Percentiles rank a stretch among this genome's conserved stretches.
Conservation (phyloP, 305 asterid genomes). For the Rubia balearica region DNA sequence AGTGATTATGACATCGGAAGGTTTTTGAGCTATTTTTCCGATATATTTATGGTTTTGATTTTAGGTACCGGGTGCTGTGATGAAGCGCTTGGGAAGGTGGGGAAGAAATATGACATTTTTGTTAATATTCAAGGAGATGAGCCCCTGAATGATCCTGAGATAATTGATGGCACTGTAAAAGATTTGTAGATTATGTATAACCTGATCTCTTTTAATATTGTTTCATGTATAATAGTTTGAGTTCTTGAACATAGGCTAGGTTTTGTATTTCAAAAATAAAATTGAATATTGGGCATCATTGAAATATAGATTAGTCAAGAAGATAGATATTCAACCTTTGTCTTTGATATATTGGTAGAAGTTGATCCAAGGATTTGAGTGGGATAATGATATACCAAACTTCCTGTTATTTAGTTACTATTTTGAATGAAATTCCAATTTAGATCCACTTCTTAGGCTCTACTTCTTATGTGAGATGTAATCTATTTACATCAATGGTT, state of each 20-base stretch:
- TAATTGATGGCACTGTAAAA: slow-evolving; percentile 79
- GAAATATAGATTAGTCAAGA: background rate
- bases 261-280: background rate
- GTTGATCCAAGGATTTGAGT: background rate
- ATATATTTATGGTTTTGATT: background rate
- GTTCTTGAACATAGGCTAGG: background rate
- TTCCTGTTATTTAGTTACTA: background rate
- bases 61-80: slow-evolving; percentile 90
- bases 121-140: slow-evolving; percentile 98
- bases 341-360: background rate
- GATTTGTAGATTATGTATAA: slow-evolving; percentile 54
- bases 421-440: background rate
- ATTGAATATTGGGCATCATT: background rate
- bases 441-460: background rate
- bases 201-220: background rate
- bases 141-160: slow-evolving; percentile 92
- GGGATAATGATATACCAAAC: background rate
- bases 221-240: background rate
- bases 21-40: background rate
- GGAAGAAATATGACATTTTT: slow-evolving; percentile 65
- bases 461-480: background rate
- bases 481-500: slow-evolving; percentile 7
- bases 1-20: slow-evolving; percentile 59
- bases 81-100: slow-evolving; percentile 76
- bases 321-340: background rate